These are phyloP conservation scores for Russula sp. DNA, from an alignment of 768 basidiomycete species.

Conservation along the genomic window DNA sequence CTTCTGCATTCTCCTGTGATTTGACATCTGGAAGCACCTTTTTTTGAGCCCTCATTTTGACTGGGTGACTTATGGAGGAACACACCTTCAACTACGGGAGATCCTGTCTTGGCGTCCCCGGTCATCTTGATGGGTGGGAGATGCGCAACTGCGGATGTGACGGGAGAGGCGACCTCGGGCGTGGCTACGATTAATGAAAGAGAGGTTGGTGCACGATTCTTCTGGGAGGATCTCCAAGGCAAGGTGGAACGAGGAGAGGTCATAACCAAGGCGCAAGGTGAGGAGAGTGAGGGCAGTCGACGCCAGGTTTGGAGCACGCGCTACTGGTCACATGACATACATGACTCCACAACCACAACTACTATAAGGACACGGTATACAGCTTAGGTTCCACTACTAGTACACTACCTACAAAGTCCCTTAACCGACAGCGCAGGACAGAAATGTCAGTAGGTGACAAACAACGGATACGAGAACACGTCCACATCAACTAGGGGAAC, in stretches of 20 bases:
- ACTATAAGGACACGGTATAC: not conserved
- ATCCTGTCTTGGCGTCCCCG: not conserved
- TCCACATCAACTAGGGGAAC: slow-evolving; percentile 10
- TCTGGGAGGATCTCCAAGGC: slow-evolving; percentile 21
- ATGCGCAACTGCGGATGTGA: slow-evolving; percentile 23
- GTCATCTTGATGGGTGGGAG: slow-evolving; percentile 20
- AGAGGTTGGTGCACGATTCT: slow-evolving; percentile 27
- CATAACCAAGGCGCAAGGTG: slow-evolving; percentile 6
- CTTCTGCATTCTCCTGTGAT: not conserved
- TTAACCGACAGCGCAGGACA: too few relatives aligned
- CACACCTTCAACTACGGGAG: slow-evolving; percentile 1
- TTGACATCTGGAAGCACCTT: slow-evolving; percentile 3
- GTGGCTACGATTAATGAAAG: slow-evolving; percentile 26
- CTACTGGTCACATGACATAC: not conserved
- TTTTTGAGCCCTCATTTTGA: not conserved
- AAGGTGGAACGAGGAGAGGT: slow-evolving; percentile 19
- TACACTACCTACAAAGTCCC: not conserved
- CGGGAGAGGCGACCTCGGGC: slow-evolving; percentile 20
- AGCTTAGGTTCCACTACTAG: not conserved
- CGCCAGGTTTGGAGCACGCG: not conserved
- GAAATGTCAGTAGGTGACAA: not conserved
- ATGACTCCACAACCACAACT: too few relatives aligned
- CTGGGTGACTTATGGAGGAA: not conserved
- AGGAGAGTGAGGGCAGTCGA: not conserved
- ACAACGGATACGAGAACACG: not conserved